These are phyloP conservation scores for Euphrasia confusa DNA, from an alignment of 257 asterid genomes.

Conservation along the genomic window DNA sequence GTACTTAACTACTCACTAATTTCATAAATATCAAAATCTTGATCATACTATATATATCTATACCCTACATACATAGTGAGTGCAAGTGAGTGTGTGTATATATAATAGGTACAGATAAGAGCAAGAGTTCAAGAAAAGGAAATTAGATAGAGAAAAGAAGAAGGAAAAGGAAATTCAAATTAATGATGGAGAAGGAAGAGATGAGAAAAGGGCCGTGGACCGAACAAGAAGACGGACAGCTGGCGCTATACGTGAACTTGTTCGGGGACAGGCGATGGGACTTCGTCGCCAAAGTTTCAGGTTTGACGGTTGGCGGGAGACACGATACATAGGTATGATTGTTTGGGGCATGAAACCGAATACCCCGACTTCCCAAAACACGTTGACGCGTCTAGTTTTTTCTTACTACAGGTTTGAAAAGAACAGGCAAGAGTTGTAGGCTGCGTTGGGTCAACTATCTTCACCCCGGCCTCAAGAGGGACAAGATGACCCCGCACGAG, in stretches of 20 bases:
- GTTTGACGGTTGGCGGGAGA: constrained; percentile 99
- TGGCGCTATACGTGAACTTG: constrained; percentile 67
- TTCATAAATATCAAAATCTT: not conserved
- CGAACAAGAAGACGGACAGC: constrained; percentile 79
- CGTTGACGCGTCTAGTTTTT: constrained; percentile 9
- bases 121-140: constrained; percentile 1
- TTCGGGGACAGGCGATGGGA: constrained; percentile 96
- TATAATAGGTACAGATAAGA: too few species aligned
- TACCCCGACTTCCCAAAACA: constrained; percentile 18
- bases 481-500: constrained; percentile 73
- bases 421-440: constrained; percentile 96
- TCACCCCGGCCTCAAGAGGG: constrained; percentile 80
- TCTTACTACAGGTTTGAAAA: constrained; percentile 56
- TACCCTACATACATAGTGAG: too few species aligned
- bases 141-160: not conserved
- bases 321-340: constrained; percentile 58
- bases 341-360: constrained; percentile 44
- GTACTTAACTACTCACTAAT: not conserved
- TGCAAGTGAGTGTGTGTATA: too few species aligned
- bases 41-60: too few species aligned
- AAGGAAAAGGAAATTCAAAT: constrained; percentile 33
- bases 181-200: constrained; percentile 23
- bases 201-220: constrained; percentile 86
- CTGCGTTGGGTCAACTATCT: constrained; percentile 94
- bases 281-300: constrained; percentile 95